These are phyloP conservation scores for Syzygium jambos DNA, from an alignment of 345 rosid species.

Conservation along the genomic window DNA sequence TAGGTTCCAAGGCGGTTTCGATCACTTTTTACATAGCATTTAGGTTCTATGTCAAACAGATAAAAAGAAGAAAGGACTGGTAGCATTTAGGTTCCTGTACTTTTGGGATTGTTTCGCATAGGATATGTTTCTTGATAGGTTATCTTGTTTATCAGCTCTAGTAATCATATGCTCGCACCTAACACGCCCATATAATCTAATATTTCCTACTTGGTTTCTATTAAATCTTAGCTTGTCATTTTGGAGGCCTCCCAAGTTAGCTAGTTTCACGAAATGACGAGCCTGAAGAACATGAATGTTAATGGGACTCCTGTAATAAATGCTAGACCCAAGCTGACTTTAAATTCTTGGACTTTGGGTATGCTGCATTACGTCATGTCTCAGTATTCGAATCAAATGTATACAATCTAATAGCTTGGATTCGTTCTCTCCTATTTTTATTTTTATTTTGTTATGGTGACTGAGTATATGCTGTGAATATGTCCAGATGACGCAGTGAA, in stretches of 20 bases:
- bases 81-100: not conserved
- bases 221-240: not conserved
- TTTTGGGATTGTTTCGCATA: not conserved
- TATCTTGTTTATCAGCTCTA: not conserved
- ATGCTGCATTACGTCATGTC: not conserved
- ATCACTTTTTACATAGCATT: not conserved
- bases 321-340: not conserved
- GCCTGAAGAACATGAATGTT: not conserved
- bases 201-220: not conserved
- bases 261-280: not conserved
- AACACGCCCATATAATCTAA: not conserved
- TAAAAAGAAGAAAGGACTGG: not conserved
- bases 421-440: not conserved
- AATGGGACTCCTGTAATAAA: not conserved
- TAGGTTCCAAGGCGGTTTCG: not conserved
- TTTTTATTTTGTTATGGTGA: not conserved
- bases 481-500: not conserved
- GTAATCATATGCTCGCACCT: not conserved
- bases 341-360: not conserved
- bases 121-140: not conserved
- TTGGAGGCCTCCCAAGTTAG: not conserved
- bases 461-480: not conserved
- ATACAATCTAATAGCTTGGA: not conserved
- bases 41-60: not conserved
- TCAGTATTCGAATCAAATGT: not conserved